Conservation (phyloP, 2,329 filamentous ascomycete species). For the Claviceps humidiphila region DNA sequence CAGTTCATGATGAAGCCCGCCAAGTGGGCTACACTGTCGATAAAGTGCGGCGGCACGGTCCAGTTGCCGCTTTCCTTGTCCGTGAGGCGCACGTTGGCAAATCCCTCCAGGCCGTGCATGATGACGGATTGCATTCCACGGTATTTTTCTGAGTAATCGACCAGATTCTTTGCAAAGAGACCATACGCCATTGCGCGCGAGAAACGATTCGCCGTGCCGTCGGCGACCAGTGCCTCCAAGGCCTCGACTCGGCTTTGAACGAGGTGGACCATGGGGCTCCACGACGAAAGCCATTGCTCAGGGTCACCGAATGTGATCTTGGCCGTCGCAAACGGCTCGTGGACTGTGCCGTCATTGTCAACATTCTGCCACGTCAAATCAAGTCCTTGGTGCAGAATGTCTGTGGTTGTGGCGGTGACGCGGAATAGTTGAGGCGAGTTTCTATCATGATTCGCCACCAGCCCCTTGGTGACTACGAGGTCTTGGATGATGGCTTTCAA, state of each 20-base stretch:
- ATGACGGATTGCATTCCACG: conserved; percentile 46
- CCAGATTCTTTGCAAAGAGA: conserved; percentile 35
- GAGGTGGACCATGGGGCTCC: conserved; percentile 46
- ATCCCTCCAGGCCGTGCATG: conserved; percentile 38
- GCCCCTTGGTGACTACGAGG: conserved; percentile 51
- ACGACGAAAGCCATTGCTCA: conserved; percentile 38
- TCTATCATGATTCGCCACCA: conserved; percentile 14
- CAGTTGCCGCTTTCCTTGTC: conserved; percentile 17
- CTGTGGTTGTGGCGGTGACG: conserved; percentile 19
- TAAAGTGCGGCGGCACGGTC: conserved; percentile 42
- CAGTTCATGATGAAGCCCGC: conserved; percentile 48
- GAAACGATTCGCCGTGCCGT: conserved; percentile 6
- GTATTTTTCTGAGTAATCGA: conserved; percentile 40
- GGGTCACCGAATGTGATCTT: conserved; percentile 33
- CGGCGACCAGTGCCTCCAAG: conserved; percentile 22
- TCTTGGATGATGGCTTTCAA: conserved; percentile 51
- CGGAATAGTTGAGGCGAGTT: conserved; percentile 18
- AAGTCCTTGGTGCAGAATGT: conserved; percentile 31
- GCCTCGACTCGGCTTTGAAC: conserved; percentile 48
- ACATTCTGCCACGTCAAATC: conserved; percentile 21
- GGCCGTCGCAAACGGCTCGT: conserved; percentile 9
- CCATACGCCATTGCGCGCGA: conserved; percentile 41
- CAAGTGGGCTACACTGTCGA: conserved; percentile 45
- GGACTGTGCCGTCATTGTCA: conserved; percentile 1
- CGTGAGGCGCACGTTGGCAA: conserved; percentile 11